A percentile compares a stretch with the other conserved stretches of the same genome.
Evolutionary conservation across 106 monocot genomes (phyloP).

Genomic region (Triglochin maritima): DNA sequence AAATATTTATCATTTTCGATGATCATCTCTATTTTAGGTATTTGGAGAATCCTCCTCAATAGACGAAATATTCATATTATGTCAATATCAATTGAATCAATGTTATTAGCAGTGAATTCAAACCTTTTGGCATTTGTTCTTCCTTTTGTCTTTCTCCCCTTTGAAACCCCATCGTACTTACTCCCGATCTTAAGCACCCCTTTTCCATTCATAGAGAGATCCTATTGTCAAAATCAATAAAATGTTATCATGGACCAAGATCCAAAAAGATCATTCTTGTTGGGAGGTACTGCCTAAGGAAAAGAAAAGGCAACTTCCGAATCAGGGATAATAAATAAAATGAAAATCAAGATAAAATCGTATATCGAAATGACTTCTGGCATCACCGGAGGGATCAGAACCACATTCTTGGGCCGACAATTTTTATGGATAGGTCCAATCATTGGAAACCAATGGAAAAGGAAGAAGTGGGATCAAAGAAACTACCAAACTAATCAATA

Average conservation of each 20-base stretch:
- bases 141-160: slow-evolving; percentile 1
- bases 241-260: slow-evolving; percentile 9
- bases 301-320: slow-evolving; percentile 7
- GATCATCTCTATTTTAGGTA: no score
- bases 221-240: slow-evolving; percentile 13
- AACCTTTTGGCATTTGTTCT: neutral
- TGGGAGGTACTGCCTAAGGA: slow-evolving; percentile 10
- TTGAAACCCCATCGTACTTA: slow-evolving; percentile 4
- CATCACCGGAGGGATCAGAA: slow-evolving; percentile 12
- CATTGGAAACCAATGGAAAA: slow-evolving; percentile 18
- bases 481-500: slow-evolving; percentile 3
- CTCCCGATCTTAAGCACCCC: slow-evolving; percentile 2
- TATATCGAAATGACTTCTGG: neutral
- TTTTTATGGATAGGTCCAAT: slow-evolving; percentile 13
- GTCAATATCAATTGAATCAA: no score
- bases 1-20: no score
- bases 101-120: no score
- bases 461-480: slow-evolving; percentile 12
- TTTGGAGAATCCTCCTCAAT: no score
- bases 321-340: slow-evolving; percentile 9
- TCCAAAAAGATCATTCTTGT: slow-evolving; percentile 12
- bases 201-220: slow-evolving; percentile 16
- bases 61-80: no score
- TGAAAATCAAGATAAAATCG: slow-evolving; percentile 2
- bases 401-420: slow-evolving; percentile 18